Conservation (phyloP, 352 stramenopile species). For the Phytophthora crassamura region DNA sequence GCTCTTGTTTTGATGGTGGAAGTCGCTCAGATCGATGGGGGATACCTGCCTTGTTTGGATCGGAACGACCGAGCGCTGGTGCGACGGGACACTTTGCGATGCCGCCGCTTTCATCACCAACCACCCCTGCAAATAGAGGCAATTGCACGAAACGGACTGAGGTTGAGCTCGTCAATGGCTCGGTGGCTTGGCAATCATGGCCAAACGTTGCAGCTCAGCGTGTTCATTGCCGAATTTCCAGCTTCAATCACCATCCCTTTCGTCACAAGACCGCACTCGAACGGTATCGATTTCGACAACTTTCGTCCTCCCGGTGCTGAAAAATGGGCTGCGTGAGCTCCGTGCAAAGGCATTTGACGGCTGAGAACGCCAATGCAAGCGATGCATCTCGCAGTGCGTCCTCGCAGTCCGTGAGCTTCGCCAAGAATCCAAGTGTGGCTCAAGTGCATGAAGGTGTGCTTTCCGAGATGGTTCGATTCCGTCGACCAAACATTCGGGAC, state of each 20-base stretch:
- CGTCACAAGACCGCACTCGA: too few relatives aligned
- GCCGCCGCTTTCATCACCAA: slow-evolving; percentile 13
- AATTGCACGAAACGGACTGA: slow-evolving; percentile 25
- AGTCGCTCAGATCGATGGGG: not conserved
- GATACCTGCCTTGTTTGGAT: slow-evolving; percentile 1
- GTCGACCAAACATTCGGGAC: slow-evolving; percentile 51
- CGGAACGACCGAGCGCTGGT: slow-evolving; percentile 9
- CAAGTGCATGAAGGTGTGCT: slow-evolving; percentile 54
- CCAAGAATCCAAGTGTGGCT: slow-evolving; percentile 45
- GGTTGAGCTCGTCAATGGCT: slow-evolving; percentile 20
- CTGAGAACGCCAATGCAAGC: slow-evolving; percentile 16
- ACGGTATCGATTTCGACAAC: not conserved
- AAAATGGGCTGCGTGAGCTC: slow-evolving; percentile 46
- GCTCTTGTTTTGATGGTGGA: not conserved
- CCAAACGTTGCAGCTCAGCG: not conserved
- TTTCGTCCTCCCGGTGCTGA: slow-evolving; percentile 1
- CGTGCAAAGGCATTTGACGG: slow-evolving; percentile 29
- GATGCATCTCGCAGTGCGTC: slow-evolving; percentile 17
- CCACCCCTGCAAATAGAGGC: slow-evolving; percentile 23
- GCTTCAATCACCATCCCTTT: slow-evolving; percentile 4
- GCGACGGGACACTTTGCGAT: slow-evolving; percentile 34
- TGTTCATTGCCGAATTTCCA: slow-evolving; percentile 33
- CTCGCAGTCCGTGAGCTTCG: slow-evolving; percentile 23
- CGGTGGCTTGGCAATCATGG: not conserved
- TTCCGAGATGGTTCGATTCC: slow-evolving; percentile 53